phyloP scores from a whole-genome alignment of 2,329 filamentous ascomycete genomes.

The Curvularia sp. region DNA sequence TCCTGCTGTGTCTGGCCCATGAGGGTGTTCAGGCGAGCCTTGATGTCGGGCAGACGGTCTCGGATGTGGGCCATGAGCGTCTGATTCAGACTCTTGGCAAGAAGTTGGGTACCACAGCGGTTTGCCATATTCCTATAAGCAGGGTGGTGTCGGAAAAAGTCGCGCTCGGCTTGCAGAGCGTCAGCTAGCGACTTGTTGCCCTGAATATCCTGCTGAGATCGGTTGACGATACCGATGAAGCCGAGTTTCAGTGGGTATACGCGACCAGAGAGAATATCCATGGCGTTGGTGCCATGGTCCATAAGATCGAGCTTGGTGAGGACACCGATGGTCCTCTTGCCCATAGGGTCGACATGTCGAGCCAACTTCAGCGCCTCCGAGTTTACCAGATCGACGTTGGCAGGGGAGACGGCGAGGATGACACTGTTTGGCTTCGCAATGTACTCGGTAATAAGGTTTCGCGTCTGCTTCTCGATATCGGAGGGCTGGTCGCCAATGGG shows the following conservation, averaged over 20 bases:
- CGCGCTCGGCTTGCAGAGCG: constrained; percentile 84
- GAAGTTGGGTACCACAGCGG: constrained; percentile 89
- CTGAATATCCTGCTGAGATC: constrained; percentile 97
- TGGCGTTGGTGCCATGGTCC: constrained; percentile 97
- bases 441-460: constrained; percentile 95
- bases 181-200: constrained; percentile 94
- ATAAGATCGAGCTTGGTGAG: constrained; percentile 97
- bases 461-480: constrained; percentile 98
- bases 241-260: constrained; percentile 97
- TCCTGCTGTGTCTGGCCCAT: constrained; percentile 99
- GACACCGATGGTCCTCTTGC: constrained; percentile 93
- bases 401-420: constrained; percentile 92
- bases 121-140: constrained; percentile 96
- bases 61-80: constrained; percentile 97
- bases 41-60: constrained; percentile 95
- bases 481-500: constrained; percentile 97
- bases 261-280: constrained; percentile 95
- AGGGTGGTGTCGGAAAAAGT: constrained; percentile 97
- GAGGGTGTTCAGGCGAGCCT: constrained; percentile 93
- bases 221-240: constrained; percentile 97
- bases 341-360: constrained; percentile 93
- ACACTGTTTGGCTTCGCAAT: constrained; percentile 99
- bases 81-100: constrained; percentile 92
- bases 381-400: constrained; percentile 98
- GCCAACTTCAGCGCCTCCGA: constrained; percentile 97